Evolutionary conservation across 1,139 yeast genomes (phyloP), one percentile per base, ranked within the genome.

Genomic region (Diutina siamensis): DNA sequence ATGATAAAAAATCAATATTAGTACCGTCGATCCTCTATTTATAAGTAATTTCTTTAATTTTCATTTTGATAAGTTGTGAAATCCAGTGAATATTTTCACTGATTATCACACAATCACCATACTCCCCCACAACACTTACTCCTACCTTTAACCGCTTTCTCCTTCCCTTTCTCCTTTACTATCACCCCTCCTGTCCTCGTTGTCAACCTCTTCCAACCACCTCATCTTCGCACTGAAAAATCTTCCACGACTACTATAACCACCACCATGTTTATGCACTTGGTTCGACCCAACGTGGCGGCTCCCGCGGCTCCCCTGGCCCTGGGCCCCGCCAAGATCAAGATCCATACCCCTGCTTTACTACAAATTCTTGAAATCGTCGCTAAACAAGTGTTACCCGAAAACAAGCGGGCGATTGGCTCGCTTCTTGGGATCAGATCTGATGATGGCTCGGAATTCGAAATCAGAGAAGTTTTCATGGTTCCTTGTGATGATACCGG

Each of bases 401-500:
- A 62, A 46, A 65, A 71, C 52, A 74, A 74, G 53, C 73, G 94
- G 62, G 78, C 83, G 52, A 81, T 87, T 54, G 96, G 96, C 50
- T 83, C 95, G 9, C 72, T 87, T 48, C 68, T 87, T 46, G 96
- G 96, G 35, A 68, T 75, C 46, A 75, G 95, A 61, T 82, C 92
- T 18, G 95, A 86, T 52, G 95, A 86, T 60, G 95, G 95, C n/a
- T 65, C 76, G 27, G 84, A 77, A 56, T 72, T 83, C 45, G 94
- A 82, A 57, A 71, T 87, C 54, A 75, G 80, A 57, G 85, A 79
- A 52, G 86, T 89, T 8, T 87, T 80, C 63, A 76, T 86, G 63
- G 94, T 87, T 46, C 94, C 95, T 44, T 86, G 87, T 58, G 74
- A 73, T 50, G 94, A 85, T 59, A 81, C 84, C 44, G 89, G 84